Evolutionary conservation across 345 rosid genomes (phyloP).

Genomic region (Populus simonii): DNA sequence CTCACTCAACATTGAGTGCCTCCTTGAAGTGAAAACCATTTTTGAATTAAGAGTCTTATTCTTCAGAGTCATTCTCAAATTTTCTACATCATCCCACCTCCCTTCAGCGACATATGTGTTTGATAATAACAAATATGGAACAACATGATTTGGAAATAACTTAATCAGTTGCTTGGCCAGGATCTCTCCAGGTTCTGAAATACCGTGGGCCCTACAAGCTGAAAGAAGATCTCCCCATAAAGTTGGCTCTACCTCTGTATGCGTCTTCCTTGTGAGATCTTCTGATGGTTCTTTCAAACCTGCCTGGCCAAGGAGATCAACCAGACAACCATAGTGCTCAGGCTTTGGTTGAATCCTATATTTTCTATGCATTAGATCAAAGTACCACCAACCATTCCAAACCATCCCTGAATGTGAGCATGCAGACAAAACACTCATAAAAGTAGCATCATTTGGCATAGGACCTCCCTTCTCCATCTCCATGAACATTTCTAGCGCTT

Average conservation of each 20-base stretch:
- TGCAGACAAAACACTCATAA: slow-evolving; percentile 52
- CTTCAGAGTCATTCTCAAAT: slow-evolving; percentile 40
- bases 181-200: slow-evolving; percentile 44
- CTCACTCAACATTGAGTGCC: slow-evolving; percentile 52
- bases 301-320: slow-evolving; percentile 46
- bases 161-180: slow-evolving; percentile 46
- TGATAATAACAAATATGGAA: slow-evolving; percentile 47
- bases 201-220: slow-evolving; percentile 32
- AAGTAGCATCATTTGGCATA: slow-evolving; percentile 49
- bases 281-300: slow-evolving; percentile 46
- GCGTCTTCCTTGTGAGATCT: slow-evolving; percentile 27
- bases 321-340: slow-evolving; percentile 63
- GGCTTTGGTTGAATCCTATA: slow-evolving; percentile 46
- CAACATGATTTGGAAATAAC: slow-evolving; percentile 44
- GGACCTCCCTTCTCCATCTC: slow-evolving; percentile 49
- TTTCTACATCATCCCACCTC: slow-evolving; percentile 53
- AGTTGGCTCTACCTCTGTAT: slow-evolving; percentile 29
- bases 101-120: slow-evolving; percentile 51
- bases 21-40: slow-evolving; percentile 24
- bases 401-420: slow-evolving; percentile 50
- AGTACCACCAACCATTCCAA: slow-evolving; percentile 68
- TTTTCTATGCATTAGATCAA: slow-evolving; percentile 49
- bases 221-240: slow-evolving; percentile 39
- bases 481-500: slow-evolving; percentile 44
- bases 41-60: slow-evolving; percentile 18